Conservation (phyloP, 2,329 filamentous ascomycete species). For the Purpureocillium takamizusanense region DNA sequence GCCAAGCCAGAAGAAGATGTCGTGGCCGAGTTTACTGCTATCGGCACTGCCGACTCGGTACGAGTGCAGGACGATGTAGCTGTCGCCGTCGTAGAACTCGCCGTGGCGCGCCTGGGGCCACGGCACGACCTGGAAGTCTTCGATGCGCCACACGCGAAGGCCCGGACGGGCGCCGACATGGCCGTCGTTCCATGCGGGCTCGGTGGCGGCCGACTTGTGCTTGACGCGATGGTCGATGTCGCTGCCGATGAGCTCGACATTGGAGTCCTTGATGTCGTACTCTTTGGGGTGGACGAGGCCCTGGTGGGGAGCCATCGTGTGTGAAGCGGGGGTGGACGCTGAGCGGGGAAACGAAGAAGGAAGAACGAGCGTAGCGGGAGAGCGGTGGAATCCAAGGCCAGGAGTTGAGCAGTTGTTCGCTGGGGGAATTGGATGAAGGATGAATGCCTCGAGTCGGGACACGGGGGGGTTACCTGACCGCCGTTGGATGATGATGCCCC, state of each 20-base stretch:
- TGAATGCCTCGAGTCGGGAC: too few relatives aligned
- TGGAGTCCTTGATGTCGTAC: slow-evolving; percentile 60
- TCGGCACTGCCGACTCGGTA: slow-evolving; percentile 38
- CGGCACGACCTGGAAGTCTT: slow-evolving; percentile 54
- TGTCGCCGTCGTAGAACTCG: slow-evolving; percentile 58
- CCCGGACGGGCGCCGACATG: slow-evolving; percentile 42
- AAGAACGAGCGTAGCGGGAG: not conserved
- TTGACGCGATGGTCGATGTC: slow-evolving; percentile 60
- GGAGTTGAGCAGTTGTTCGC: too few relatives aligned
- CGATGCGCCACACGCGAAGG: slow-evolving; percentile 57
- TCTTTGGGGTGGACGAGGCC: slow-evolving; percentile 54
- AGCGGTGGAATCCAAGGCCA: too few relatives aligned
- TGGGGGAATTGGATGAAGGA: too few relatives aligned
- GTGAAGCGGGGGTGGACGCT: not conserved
- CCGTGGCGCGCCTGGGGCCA: slow-evolving; percentile 50
- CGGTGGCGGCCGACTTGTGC: slow-evolving; percentile 53
- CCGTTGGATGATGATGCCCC: too few relatives aligned
- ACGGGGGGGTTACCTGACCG: too few relatives aligned
- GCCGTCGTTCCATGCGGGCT: slow-evolving; percentile 59
- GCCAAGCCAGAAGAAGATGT: slow-evolving; percentile 65
- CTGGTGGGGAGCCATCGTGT: slow-evolving; percentile 49
- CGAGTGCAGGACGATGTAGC: slow-evolving; percentile 56
- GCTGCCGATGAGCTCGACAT: slow-evolving; percentile 55
- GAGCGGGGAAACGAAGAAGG: not conserved
- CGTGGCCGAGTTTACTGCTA: slow-evolving; percentile 42